Conservation (phyloP, 2,329 filamentous ascomycete genomes). For the Aspergillus sp. region DNA sequence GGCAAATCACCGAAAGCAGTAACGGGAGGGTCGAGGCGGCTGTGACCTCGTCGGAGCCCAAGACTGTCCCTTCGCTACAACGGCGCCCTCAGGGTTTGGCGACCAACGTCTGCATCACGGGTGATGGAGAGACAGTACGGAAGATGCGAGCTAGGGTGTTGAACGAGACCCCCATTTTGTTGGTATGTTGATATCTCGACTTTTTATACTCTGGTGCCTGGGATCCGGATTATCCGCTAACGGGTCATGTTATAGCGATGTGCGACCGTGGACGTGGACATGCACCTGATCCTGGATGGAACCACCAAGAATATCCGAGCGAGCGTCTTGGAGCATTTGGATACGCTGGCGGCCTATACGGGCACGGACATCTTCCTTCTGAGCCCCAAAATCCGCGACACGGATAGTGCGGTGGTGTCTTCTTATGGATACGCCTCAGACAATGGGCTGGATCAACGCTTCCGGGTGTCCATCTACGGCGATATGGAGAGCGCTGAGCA, state of each 20-base stretch:
- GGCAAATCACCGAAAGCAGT: constrained; percentile 71
- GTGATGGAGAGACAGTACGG: constrained; percentile 82
- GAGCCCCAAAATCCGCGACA: constrained; percentile 80
- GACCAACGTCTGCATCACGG: constrained; percentile 89
- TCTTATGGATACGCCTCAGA: constrained; percentile 77
- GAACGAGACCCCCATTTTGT: constrained; percentile 86
- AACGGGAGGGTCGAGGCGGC: constrained; percentile 76
- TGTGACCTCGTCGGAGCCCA: constrained; percentile 80
- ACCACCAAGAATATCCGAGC: constrained; percentile 68
- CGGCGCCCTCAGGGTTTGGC: constrained; percentile 60
- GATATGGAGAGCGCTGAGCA: constrained; percentile 95
- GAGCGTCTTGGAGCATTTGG: constrained; percentile 78
- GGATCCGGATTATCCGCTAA: background rate
- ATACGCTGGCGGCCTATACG: constrained; percentile 82
- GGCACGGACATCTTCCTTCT: constrained; percentile 96
- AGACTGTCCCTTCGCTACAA: constrained; percentile 56
- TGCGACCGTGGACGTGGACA: constrained; percentile 90
- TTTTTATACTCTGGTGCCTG: constrained; percentile 5
- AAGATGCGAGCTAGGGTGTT: constrained; percentile 87
- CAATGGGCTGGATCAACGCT: constrained; percentile 80
- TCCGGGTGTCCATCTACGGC: constrained; percentile 91
- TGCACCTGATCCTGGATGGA: constrained; percentile 82
- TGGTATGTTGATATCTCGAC: constrained; percentile 63
- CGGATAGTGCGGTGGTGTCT: constrained; percentile 72
- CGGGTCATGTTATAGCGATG: constrained; percentile 65